These are phyloP conservation scores for Kalmusia sp. DNA, from an alignment of 2,329 filamentous ascomycete genomes.

Conservation along the genomic window DNA sequence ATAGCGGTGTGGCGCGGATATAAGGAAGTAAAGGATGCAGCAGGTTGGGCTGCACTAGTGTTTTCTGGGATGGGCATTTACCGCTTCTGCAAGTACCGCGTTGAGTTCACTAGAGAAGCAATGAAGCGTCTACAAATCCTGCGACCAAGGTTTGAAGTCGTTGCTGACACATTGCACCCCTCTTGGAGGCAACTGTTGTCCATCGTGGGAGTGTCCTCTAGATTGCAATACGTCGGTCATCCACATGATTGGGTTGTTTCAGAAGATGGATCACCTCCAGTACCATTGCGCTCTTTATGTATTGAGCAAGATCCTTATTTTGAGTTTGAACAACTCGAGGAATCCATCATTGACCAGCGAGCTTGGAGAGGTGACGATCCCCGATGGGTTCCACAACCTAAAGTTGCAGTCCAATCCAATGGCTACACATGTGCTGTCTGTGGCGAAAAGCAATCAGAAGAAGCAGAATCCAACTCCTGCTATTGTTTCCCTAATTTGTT, in stretches of 20 bases:
- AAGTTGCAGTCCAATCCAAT: constrained; percentile 35
- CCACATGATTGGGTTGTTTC: constrained; percentile 61
- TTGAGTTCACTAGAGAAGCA: constrained; percentile 59
- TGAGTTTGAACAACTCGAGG: constrained; percentile 57
- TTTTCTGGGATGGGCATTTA: constrained; percentile 67
- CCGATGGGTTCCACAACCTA: constrained; percentile 51
- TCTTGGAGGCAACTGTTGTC: constrained; percentile 59
- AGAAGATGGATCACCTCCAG: constrained; percentile 51
- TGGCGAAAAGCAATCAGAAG: constrained; percentile 58
- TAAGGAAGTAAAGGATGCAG: constrained; percentile 64
- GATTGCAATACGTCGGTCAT: constrained; percentile 55
- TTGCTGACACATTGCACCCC: constrained; percentile 61
- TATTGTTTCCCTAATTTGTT: constrained; percentile 63
- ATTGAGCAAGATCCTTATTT: constrained; percentile 56
- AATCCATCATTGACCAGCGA: constrained; percentile 57
- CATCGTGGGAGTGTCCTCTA: constrained; percentile 53
- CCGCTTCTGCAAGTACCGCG: constrained; percentile 66
- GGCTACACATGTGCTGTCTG: constrained; percentile 55
- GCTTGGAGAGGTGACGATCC: constrained; percentile 60
- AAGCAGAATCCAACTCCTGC: constrained; percentile 57
- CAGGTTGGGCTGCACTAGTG: constrained; percentile 63
- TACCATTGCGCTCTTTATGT: constrained; percentile 57
- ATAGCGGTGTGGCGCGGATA: constrained; percentile 64
- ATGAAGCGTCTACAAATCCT: constrained; percentile 56
- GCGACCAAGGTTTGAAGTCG: constrained; percentile 58